Evolutionary conservation across 2,329 filamentous ascomycete genomes (phyloP).

Genomic region (Plenodomus biglobosus): DNA sequence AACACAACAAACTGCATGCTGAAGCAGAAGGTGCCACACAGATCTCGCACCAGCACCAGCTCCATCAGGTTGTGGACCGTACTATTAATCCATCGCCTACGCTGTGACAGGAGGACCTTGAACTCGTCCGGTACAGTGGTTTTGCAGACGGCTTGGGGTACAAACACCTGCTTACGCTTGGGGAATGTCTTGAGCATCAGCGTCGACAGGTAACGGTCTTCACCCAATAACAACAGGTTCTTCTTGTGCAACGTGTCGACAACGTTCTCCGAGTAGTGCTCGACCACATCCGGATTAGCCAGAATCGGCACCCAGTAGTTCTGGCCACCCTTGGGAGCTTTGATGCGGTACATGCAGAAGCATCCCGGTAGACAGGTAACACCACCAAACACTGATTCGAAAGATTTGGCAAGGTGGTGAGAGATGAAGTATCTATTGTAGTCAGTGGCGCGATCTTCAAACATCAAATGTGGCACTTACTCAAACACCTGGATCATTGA

Average conservation of each 20-base stretch:
- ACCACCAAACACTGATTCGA: constrained; percentile 98
- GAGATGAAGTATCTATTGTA: constrained; percentile 81
- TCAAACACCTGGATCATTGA: constrained; percentile 99
- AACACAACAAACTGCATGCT: constrained; percentile 99
- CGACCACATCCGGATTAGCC: constrained; percentile 96
- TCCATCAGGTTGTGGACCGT: constrained; percentile 99
- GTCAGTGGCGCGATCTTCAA: constrained; percentile 31
- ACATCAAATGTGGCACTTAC: constrained; percentile 46
- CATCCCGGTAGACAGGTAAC: constrained; percentile 97
- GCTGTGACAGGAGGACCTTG: constrained; percentile 87
- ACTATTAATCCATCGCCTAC: constrained; percentile 98
- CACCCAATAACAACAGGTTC: constrained; percentile 86
- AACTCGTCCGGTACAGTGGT: constrained; percentile 94
- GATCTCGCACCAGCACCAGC: constrained; percentile 87
- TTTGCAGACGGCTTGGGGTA: constrained; percentile 98
- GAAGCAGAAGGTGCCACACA: constrained; percentile 99
- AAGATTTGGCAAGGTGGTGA: constrained; percentile 93
- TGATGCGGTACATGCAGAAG: constrained; percentile 99
- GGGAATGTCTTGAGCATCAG: constrained; percentile 99
- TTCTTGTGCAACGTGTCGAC: constrained; percentile 98
- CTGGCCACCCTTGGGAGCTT: constrained; percentile 94
- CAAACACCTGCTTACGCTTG: constrained; percentile 97
- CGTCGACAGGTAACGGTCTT: constrained; percentile 93
- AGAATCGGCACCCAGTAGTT: constrained; percentile 99
- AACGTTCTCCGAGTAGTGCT: constrained; percentile 99